Conservation (phyloP, 2,329 filamentous ascomycete species). For the Aspergillus unguis region DNA sequence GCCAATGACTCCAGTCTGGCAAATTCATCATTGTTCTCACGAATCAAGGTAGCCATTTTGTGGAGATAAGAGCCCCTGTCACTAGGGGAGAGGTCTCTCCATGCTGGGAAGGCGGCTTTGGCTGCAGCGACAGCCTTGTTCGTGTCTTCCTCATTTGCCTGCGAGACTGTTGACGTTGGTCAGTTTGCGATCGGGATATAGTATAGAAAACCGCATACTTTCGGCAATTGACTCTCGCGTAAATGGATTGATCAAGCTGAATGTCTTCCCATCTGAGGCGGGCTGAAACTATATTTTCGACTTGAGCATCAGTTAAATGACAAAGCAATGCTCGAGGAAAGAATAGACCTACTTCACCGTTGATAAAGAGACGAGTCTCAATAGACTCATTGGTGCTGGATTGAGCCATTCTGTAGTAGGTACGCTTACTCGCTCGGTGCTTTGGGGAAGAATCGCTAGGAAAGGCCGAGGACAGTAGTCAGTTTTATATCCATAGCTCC, state of each 20-base stretch:
- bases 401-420: slow-evolving; percentile 1
- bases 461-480: neutral
- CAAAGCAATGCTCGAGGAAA: neutral
- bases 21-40: slow-evolving; percentile 28
- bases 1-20: slow-evolving; percentile 36
- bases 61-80: slow-evolving; percentile 32
- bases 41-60: slow-evolving; percentile 32
- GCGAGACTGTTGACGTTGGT: neutral
- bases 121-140: slow-evolving; percentile 39
- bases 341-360: slow-evolving; percentile 25
- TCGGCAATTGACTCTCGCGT: slow-evolving; percentile 28
- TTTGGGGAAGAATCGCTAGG: neutral
- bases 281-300: slow-evolving; percentile 23
- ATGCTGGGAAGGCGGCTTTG: slow-evolving; percentile 37
- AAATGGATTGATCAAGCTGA: slow-evolving; percentile 30
- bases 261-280: slow-evolving; percentile 27
- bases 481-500: neutral
- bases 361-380: slow-evolving; percentile 35
- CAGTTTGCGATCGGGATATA: neutral
- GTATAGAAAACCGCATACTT: slow-evolving; percentile 16
- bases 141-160: slow-evolving; percentile 24
- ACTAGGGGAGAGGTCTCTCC: slow-evolving; percentile 35
- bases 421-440: neutral
- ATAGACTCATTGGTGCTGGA: slow-evolving; percentile 15
- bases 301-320: neutral